Evolutionary conservation across 2,329 filamentous ascomycete genomes (phyloP).

Genomic region (Talaromyces sp.): DNA sequence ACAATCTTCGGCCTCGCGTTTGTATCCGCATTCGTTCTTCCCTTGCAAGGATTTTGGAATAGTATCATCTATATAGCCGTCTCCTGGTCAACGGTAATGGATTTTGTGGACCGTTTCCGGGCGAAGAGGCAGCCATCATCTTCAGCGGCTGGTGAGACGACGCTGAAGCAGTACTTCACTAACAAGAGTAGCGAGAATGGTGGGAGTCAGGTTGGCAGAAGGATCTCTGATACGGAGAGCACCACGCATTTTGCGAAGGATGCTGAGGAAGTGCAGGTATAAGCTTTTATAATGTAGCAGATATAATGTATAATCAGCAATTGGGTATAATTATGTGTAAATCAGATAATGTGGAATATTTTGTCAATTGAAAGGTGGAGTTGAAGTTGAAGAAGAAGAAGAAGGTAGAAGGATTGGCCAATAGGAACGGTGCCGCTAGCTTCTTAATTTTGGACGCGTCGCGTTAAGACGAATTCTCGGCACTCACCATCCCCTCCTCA

Average conservation of each 20-base stretch:
- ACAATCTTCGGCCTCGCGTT: slow-evolving; percentile 63
- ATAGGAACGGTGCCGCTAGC: neutral
- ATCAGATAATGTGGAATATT: neutral
- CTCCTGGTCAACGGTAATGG: slow-evolving; percentile 63
- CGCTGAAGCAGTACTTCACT: neutral
- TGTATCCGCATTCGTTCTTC: slow-evolving; percentile 70
- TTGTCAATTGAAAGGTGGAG: neutral
- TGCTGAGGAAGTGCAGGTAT: neutral
- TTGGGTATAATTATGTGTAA: neutral
- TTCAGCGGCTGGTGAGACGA: neutral
- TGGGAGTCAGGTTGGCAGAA: neutral
- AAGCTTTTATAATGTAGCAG: neutral
- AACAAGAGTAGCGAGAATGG: neutral
- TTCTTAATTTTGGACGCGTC: neutral
- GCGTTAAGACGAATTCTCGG: slow-evolving; percentile 10
- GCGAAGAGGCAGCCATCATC: neutral
- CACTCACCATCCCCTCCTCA: neutral
- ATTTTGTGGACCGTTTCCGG: slow-evolving; percentile 20
- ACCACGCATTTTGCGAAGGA: slow-evolving; percentile 18
- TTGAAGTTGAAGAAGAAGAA: neutral
- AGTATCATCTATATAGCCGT: slow-evolving; percentile 72
- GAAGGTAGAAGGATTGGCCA: neutral
- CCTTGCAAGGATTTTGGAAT: slow-evolving; percentile 84
- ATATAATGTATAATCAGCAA: neutral
- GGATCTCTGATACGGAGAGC: slow-evolving; percentile 17